Conservation (phyloP, 345 rosid species). For the sweet orange (Citrus sinensis) region DVS_A1.0 CM039169.1:33331501-33332000, state of each 20-base stretch:
- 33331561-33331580: neutral
- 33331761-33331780: neutral
- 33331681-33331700: neutral
- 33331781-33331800: neutral
- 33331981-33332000: conserved; percentile 56
- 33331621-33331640: neutral
- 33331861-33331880: neutral
- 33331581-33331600: neutral
- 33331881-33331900: neutral
- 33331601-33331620: neutral
- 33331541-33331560: neutral
- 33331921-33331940: conserved; percentile 51
- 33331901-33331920: neutral
- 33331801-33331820: neutral
- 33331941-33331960: conserved; percentile 49
- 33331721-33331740: neutral
- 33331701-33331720: neutral
- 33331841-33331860: neutral
- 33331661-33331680: neutral
- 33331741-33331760: neutral
- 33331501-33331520: neutral
- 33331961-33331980: conserved; percentile 48
- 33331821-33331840: neutral
- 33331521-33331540: neutral
- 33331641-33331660: neutral